These are phyloP conservation scores for Monocercomonoides exilis DNA, from an alignment of 78 protist species.

Conservation along the genomic window DNA sequence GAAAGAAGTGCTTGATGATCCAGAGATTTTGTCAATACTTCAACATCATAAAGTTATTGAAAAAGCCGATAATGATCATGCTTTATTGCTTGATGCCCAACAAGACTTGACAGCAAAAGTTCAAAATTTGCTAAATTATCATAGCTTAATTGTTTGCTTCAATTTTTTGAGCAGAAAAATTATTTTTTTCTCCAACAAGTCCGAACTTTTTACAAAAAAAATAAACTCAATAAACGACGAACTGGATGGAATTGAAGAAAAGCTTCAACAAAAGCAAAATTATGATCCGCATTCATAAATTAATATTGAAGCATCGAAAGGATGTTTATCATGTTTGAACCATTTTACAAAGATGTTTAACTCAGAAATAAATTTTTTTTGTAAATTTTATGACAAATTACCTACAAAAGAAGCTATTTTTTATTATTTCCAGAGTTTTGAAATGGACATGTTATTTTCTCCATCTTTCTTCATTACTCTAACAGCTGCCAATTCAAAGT, in stretches of 20 bases:
- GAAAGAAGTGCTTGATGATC: not conserved
- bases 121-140: not conserved
- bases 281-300: not conserved
- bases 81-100: not conserved
- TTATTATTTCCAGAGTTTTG: slow-evolving; percentile 80
- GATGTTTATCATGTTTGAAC: not conserved
- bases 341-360: not conserved
- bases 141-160: not conserved
- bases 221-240: slow-evolving; percentile 15
- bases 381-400: not conserved
- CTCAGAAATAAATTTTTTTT: not conserved
- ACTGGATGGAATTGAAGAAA: slow-evolving; percentile 10
- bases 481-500: slow-evolving; percentile 96
- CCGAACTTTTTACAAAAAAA: slow-evolving; percentile 21
- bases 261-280: slow-evolving; percentile 4
- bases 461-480: slow-evolving; percentile 78
- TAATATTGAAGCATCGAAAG: not conserved
- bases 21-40: not conserved
- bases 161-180: not conserved
- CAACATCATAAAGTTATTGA: not conserved
- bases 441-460: slow-evolving; percentile 79
- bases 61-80: not conserved
- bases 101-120: not conserved
- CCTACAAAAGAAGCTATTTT: not conserved
- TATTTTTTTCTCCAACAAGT: not conserved